Percentiles rank a stretch among this genome's conserved stretches.
These are phyloP conservation scores for Pythium rhizo-oryzae DNA, from an alignment of 352 stramenopile genomes.

Conservation along the genomic window DNA sequence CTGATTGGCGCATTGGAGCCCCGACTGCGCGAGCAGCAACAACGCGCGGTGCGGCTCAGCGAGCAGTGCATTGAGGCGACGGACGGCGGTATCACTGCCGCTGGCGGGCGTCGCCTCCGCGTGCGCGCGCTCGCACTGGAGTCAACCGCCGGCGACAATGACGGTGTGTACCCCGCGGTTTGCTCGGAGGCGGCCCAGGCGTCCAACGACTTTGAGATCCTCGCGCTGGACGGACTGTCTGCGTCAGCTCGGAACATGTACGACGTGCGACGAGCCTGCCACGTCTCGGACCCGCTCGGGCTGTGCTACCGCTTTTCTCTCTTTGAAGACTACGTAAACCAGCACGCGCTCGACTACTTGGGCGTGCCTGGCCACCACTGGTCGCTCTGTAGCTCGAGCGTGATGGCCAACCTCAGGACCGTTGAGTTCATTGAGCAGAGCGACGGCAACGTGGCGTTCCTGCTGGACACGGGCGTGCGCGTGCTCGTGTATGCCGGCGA, in stretches of 20 bases:
- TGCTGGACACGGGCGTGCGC: slow-evolving; percentile 54
- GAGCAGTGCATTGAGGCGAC: slow-evolving; percentile 9
- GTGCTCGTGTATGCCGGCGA: slow-evolving; percentile 77
- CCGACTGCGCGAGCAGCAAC: background rate
- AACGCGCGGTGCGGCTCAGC: slow-evolving; percentile 3
- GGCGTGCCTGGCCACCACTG: slow-evolving; percentile 36
- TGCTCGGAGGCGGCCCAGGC: slow-evolving; percentile 33
- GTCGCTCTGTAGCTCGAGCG: slow-evolving; percentile 48
- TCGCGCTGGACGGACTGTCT: slow-evolving; percentile 23
- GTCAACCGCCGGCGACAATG: background rate
- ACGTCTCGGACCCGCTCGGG: slow-evolving; percentile 44
- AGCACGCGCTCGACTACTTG: slow-evolving; percentile 50
- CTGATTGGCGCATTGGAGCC: slow-evolving; percentile 30
- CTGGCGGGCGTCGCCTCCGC: background rate
- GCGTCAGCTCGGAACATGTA: slow-evolving; percentile 59
- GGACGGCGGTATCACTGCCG: background rate
- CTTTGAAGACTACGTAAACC: slow-evolving; percentile 65
- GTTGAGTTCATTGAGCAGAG: slow-evolving; percentile 66
- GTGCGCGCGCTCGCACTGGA: slow-evolving; percentile 18
- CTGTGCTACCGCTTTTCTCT: slow-evolving; percentile 72
- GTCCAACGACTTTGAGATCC: slow-evolving; percentile 22
- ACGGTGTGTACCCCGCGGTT: background rate
- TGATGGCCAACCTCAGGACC: slow-evolving; percentile 20
- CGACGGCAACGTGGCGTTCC: slow-evolving; percentile 46
- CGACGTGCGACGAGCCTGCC: slow-evolving; percentile 64